Base-by-base conservation (phyloP, 495 filamentous ascomycete species). In the Talaromyces wortmannii region DNA sequence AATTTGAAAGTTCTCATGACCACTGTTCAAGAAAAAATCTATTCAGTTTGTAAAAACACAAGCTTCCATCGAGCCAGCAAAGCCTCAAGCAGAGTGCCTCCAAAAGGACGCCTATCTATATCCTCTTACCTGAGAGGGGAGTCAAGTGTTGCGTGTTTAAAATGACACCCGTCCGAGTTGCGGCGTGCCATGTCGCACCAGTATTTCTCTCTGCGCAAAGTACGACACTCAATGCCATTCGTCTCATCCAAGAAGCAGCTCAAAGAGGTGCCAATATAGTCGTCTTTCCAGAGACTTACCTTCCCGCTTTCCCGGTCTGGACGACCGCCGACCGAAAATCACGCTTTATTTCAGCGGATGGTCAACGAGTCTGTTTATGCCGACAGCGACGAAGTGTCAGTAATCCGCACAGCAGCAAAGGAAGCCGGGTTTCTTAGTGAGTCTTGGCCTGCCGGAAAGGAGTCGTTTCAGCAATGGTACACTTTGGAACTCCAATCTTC, bases 241-340 rank as follows among this genome's bases (percentile, higher is more conserved):
- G 45, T 6, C 57, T 78, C 30, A 71, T 73, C 42, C 63, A 66
- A 31, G 57, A 75, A 52, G 75, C 76, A 3, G 73, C 75, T 15
- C 48, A 50, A 45, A 63, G 63, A 43, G 63, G 63, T n/a, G 76
- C 74, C 18, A 64, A 78, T 30, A 63, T 80, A 45, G 59, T 80
- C 32, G 75, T 74, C 32, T 79, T 79, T 64, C 78, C 76, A 42
- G 75, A 77, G 55, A 61, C 68, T 0, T 76, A 63, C 58, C 72
- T 77, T 11, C 67, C 74, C 7, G 75, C 55, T 3, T 63, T 63
- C 23, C 61, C 61, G n/a, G 52, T 68, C 50, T 71, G 68, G 68
- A 68, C 56, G 62, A 3, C 44, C 65, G 0, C 70, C 68, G 16
- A 57, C 63, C 5, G 67, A 67, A 13, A 67, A 71, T 56, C 68